Conservation (phyloP, 345 rosid species). For the Populus ilicifolia region DNA sequence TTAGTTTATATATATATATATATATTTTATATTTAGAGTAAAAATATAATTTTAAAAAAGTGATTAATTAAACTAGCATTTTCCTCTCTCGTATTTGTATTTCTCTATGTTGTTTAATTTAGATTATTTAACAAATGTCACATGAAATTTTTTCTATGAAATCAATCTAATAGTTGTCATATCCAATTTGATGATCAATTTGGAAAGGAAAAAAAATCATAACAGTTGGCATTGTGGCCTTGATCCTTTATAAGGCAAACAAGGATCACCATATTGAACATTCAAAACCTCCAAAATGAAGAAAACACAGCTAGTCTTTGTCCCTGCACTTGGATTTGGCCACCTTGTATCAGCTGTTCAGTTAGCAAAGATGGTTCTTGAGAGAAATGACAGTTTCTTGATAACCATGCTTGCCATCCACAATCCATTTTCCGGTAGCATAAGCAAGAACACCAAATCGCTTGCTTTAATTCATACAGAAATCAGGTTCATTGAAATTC, state of each 20-base stretch:
- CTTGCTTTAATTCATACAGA: neutral
- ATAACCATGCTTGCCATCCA: slow-evolving; percentile 4
- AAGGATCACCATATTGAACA: neutral
- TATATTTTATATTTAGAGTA: too few species aligned
- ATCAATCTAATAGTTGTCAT: too few species aligned
- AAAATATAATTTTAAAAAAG: too few species aligned
- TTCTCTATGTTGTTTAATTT: too few species aligned
- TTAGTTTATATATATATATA: too few species aligned
- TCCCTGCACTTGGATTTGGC: slow-evolving; percentile 11
- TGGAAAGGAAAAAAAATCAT: too few species aligned
- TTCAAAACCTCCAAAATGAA: neutral
- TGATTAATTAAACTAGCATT: too few species aligned
- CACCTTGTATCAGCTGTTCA: slow-evolving; percentile 10
- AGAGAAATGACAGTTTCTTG: neutral
- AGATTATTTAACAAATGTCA: too few species aligned
- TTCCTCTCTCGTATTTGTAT: too few species aligned
- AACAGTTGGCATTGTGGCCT: neutral
- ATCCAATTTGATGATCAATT: too few species aligned
- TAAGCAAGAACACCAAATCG: neutral
- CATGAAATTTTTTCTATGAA: too few species aligned
- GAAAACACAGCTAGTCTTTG: neutral
- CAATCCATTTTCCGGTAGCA: neutral
- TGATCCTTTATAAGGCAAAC: neutral
- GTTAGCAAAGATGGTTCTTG: neutral
- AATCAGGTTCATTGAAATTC: slow-evolving; percentile 2